phyloP scores from a whole-genome alignment of 306 rosid genomes.

The Bauhinia variegata region DNA sequence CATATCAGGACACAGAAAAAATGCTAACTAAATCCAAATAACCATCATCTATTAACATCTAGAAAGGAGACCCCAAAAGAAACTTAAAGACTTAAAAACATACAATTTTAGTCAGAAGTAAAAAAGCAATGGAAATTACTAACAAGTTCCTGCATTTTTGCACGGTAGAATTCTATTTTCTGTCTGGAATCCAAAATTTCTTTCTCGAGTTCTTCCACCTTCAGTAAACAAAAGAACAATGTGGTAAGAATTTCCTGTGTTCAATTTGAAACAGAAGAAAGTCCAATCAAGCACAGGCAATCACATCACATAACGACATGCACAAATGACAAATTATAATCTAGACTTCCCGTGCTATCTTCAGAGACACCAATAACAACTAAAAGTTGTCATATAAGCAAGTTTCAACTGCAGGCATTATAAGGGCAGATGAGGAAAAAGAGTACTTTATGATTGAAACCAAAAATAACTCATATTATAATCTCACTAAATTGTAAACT shows the following conservation, averaged over 20 bases:
- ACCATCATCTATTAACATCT: background rate
- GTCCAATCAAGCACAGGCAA: conserved; percentile 26
- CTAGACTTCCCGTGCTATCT: conserved; percentile 21
- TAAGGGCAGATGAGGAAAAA: background rate
- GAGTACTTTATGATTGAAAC: no score
- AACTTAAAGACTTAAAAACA: no score
- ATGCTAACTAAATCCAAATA: background rate
- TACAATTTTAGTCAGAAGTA: conserved; percentile 12
- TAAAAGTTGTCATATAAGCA: conserved; percentile 12
- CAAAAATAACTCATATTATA: background rate
- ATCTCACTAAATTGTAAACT: conserved; percentile 33
- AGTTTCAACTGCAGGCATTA: conserved; percentile 14
- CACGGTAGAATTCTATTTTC: conserved; percentile 76
- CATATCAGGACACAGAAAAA: conserved; percentile 14
- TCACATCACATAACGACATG: conserved; percentile 20
- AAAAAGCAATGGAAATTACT: conserved; percentile 46
- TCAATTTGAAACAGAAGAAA: conserved; percentile 25
- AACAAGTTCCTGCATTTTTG: conserved; percentile 98
- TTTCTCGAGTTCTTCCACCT: conserved; percentile 95
- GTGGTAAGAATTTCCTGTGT: conserved; percentile 18
- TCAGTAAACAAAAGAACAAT: conserved; percentile 36
- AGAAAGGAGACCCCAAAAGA: no score
- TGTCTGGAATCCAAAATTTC: conserved; percentile 75
- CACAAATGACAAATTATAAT: conserved; percentile 29
- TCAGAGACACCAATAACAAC: conserved; percentile 24